Conservation (phyloP, 371 early-diverging fungal species). For the Thermomucor indicae-seudaticae region DNA sequence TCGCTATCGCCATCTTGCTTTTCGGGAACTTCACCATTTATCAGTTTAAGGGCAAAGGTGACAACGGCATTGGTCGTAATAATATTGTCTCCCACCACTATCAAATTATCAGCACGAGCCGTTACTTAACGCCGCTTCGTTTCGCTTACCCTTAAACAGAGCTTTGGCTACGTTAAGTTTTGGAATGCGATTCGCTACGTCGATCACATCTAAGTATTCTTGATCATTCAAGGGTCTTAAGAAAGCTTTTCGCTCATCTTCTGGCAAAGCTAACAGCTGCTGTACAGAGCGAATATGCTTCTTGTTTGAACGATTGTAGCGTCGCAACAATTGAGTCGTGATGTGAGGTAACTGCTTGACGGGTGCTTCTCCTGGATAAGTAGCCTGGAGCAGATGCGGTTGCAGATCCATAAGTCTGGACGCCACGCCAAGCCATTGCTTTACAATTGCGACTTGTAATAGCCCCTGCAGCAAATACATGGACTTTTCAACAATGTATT, state of each 20-base stretch:
- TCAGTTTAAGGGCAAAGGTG: constrained; percentile 67
- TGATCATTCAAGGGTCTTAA: constrained; percentile 52
- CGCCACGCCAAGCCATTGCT: constrained; percentile 71
- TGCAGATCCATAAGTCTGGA: constrained; percentile 68
- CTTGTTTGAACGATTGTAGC: constrained; percentile 25
- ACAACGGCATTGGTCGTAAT: constrained; percentile 80
- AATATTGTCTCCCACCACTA: constrained; percentile 73
- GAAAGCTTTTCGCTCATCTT: constrained; percentile 56
- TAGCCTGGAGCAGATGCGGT: constrained; percentile 81
- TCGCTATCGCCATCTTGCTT: constrained; percentile 24
- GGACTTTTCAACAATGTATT: constrained; percentile 65
- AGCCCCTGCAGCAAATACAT: constrained; percentile 78
- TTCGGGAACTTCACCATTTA: constrained; percentile 22
- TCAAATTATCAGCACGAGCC: no score
- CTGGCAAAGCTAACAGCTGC: constrained; percentile 64
- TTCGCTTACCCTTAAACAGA: constrained; percentile 60
- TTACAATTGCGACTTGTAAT: constrained; percentile 83
- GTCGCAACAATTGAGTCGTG: constrained; percentile 36
- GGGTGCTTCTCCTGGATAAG: constrained; percentile 66
- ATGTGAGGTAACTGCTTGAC: constrained; percentile 84
- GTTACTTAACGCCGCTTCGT: not conserved
- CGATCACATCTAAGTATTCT: constrained; percentile 65
- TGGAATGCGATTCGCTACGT: constrained; percentile 77
- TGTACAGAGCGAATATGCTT: constrained; percentile 43
- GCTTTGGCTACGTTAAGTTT: constrained; percentile 67